These are phyloP conservation scores for Chlorella sorokiniana DNA, from an alignment of 139 green algal genomes.

Conservation along the genomic window DNA sequence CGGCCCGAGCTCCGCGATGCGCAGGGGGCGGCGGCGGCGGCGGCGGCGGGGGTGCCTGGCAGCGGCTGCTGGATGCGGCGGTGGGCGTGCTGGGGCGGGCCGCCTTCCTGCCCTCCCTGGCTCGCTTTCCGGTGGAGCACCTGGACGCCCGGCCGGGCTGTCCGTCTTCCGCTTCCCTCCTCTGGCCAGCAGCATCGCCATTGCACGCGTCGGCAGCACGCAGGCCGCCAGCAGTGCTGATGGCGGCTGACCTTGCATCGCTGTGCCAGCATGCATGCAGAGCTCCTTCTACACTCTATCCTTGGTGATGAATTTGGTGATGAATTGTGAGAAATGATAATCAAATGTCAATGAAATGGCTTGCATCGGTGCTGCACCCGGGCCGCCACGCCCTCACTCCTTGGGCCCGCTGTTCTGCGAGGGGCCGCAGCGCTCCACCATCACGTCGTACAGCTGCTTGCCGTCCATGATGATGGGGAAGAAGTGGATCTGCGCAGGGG, in stretches of 20 bases:
- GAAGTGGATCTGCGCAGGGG: slow-evolving; percentile 98
- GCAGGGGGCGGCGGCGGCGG: background rate
- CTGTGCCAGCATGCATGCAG: too few species aligned
- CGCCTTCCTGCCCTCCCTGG: slow-evolving; percentile 55
- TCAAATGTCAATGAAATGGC: background rate
- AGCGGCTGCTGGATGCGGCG: background rate
- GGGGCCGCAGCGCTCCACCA: slow-evolving; percentile 82
- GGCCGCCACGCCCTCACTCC: background rate
- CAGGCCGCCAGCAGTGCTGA: background rate
- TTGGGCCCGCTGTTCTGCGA: slow-evolving; percentile 67
- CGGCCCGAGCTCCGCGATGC: slow-evolving; percentile 16
- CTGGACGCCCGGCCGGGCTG: slow-evolving; percentile 49
- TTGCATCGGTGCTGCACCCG: background rate
- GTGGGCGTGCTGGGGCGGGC: slow-evolving; percentile 6
- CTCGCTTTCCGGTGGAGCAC: slow-evolving; percentile 57
- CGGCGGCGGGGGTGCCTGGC: background rate
- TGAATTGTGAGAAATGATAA: background rate
- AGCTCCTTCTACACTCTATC: too few species aligned
- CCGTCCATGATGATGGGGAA: slow-evolving; percentile 94
- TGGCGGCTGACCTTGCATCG: too few species aligned
- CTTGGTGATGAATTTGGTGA: background rate
- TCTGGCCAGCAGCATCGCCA: slow-evolving; percentile 46
- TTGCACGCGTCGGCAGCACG: background rate
- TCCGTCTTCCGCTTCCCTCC: slow-evolving; percentile 62
- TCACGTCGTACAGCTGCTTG: slow-evolving; percentile 88